A percentile compares a stretch with the other conserved stretches of the same genome.
These are phyloP conservation scores for Scenedesmus sp. DNA, from an alignment of 163 green algal species.

Conservation along the genomic window DNA sequence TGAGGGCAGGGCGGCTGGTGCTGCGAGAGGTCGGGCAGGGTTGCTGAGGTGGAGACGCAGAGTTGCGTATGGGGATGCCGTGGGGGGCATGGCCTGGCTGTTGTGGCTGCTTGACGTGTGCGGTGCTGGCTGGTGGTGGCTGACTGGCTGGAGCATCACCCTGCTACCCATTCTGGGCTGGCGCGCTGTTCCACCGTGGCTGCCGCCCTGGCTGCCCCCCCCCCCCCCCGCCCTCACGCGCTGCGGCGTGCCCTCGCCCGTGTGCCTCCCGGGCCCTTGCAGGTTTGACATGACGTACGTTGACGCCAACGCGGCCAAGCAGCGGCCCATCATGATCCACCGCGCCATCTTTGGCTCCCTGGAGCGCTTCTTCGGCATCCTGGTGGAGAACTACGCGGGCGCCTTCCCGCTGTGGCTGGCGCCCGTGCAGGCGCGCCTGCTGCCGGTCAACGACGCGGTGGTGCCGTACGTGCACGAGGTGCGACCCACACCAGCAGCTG, in stretches of 20 bases:
- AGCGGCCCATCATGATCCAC: constrained; percentile 99
- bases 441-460: constrained; percentile 86
- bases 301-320: constrained; percentile 75
- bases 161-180: too few species aligned
- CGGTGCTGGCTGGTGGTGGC: too few species aligned
- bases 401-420: constrained; percentile 98
- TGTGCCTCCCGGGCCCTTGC: not conserved
- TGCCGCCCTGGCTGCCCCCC: not conserved
- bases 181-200: too few species aligned
- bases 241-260: not conserved
- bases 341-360: constrained; percentile 97
- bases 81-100: not conserved
- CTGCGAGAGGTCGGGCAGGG: not conserved
- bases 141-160: too few species aligned
- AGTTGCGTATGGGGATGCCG: too few species aligned
- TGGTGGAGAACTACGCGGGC: constrained; percentile 98
- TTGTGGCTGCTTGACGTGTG: not conserved
- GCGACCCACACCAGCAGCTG: not conserved
- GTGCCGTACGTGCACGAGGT: constrained; percentile 81
- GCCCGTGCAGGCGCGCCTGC: constrained; percentile 89
- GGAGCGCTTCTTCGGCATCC: constrained; percentile 99
- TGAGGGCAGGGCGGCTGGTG: not conserved
- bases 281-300: constrained; percentile 93
- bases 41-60: not conserved
- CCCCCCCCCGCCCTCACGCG: not conserved